These are phyloP conservation scores for Nothophoma quercina DNA, from an alignment of 2,329 filamentous ascomycete species.

Conservation along the genomic window DNA sequence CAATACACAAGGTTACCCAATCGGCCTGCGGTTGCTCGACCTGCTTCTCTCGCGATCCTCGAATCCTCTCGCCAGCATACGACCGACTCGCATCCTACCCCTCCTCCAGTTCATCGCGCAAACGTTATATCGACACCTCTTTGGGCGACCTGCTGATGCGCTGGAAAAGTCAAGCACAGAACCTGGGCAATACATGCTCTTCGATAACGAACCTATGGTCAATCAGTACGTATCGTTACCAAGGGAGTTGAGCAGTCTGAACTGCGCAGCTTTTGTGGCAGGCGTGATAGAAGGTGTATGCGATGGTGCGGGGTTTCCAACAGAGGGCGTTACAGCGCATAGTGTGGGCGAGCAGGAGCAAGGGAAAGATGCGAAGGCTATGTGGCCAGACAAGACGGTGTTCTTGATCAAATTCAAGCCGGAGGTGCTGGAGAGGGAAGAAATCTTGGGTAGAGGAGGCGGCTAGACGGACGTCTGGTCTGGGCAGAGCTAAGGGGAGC, in stretches of 20 bases:
- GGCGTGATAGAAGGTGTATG: constrained; percentile 96
- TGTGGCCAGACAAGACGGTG: constrained; percentile 97
- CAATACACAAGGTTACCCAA: constrained; percentile 89
- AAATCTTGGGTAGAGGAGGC: constrained; percentile 71
- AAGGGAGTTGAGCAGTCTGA: constrained; percentile 93
- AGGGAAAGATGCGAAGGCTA: constrained; percentile 59
- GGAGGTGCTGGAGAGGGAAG: constrained; percentile 92
- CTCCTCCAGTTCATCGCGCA: constrained; percentile 96
- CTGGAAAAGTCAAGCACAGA: constrained; percentile 88
- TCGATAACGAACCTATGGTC: constrained; percentile 95
- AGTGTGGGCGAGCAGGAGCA: constrained; percentile 60
- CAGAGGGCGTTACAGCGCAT: constrained; percentile 86
- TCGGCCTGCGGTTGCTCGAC: constrained; percentile 93
- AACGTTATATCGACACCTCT: constrained; percentile 89
- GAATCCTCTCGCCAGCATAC: constrained; percentile 57
- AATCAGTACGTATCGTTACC: constrained; percentile 94
- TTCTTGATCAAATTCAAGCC: constrained; percentile 92
- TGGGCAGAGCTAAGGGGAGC: not conserved
- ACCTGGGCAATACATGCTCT: constrained; percentile 97
- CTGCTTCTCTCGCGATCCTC: constrained; percentile 80
- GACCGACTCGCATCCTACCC: constrained; percentile 86
- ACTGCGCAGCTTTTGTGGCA: constrained; percentile 94
- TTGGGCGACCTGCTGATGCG: constrained; percentile 87
- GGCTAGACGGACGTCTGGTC: constrained; percentile 35
- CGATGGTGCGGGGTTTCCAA: constrained; percentile 89